Percentiles rank a stretch among this genome's conserved stretches.
Evolutionary conservation across 2,329 filamentous ascomycete genomes (phyloP).

Genomic region (Zarea fungicola): DNA sequence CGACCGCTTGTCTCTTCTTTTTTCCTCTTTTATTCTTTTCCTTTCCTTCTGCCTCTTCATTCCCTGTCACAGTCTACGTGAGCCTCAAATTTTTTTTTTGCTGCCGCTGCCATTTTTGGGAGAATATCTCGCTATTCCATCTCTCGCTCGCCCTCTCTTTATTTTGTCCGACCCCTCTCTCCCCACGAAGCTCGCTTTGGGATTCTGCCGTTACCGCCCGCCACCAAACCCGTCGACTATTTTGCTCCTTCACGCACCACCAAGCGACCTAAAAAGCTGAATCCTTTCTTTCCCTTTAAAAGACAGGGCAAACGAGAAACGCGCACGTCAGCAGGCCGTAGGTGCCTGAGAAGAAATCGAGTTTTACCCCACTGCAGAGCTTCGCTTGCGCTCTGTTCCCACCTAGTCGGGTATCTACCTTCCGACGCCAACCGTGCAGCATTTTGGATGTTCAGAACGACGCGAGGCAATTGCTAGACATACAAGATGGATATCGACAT

Average conservation of each 20-base stretch:
- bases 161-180: not conserved
- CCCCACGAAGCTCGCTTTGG: not conserved
- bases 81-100: not conserved
- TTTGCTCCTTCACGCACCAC: not conserved
- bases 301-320: constrained; percentile 5
- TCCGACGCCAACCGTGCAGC: no score
- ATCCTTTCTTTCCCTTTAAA: constrained; percentile 3
- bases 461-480: constrained; percentile 6
- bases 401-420: constrained; percentile 7
- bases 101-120: not conserved
- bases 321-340: constrained; percentile 1
- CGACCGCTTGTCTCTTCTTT: no score
- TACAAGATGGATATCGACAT: constrained; percentile 60
- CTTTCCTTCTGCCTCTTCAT: no score
- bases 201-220: constrained; percentile 7
- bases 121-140: not conserved
- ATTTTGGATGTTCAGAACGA: no score
- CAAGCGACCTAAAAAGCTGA: constrained; percentile 4
- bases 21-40: no score
- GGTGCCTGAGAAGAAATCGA: not conserved
- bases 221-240: not conserved
- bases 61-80: no score
- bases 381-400: not conserved
- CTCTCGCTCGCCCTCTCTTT: not conserved
- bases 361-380: not conserved